phyloP scores from a whole-genome alignment of 495 filamentous ascomycete species.

The Penicillium bovifimosum region DNA sequence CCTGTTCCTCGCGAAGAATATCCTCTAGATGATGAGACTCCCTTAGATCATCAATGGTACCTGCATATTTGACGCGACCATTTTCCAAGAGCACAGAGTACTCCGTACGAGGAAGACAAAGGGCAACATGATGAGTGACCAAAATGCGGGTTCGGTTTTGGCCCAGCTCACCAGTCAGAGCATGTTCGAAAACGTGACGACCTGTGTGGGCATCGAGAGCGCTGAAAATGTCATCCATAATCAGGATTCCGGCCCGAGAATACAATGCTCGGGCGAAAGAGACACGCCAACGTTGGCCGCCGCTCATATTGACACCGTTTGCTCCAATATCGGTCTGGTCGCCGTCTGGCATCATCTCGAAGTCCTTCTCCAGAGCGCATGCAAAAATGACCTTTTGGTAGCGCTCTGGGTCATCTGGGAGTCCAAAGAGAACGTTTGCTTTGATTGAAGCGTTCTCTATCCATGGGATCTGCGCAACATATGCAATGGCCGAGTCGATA shows the following conservation, averaged over 20 bases:
- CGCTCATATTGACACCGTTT: constrained; percentile 79
- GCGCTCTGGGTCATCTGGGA: constrained; percentile 58
- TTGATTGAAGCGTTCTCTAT: constrained; percentile 77
- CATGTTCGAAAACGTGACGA: constrained; percentile 68
- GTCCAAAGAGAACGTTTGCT: constrained; percentile 68
- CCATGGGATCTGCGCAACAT: constrained; percentile 79
- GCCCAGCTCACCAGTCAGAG: constrained; percentile 63
- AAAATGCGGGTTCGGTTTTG: constrained; percentile 69
- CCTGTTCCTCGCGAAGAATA: constrained; percentile 20
- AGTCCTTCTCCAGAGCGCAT: constrained; percentile 68
- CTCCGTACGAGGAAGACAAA: constrained; percentile 63
- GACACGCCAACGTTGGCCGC: constrained; percentile 78
- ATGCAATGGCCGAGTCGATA: constrained; percentile 62
- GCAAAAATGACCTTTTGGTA: constrained; percentile 61
- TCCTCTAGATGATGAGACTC: constrained; percentile 23
- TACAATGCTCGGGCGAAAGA: constrained; percentile 76
- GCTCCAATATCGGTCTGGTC: constrained; percentile 75
- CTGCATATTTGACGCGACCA: constrained; percentile 40
- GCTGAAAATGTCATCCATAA: constrained; percentile 84
- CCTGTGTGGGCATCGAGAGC: constrained; percentile 66
- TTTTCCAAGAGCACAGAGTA: constrained; percentile 66
- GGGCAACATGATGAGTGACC: constrained; percentile 75
- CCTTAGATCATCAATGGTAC: constrained; percentile 21
- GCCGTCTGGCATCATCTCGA: constrained; percentile 67
- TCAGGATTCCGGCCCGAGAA: constrained; percentile 69